Evolutionary conservation across 176 grass and related monocot genomes (phyloP), one percentile per base, ranked within the genome.

Genomic region (Tuctoria greenei): DNA sequence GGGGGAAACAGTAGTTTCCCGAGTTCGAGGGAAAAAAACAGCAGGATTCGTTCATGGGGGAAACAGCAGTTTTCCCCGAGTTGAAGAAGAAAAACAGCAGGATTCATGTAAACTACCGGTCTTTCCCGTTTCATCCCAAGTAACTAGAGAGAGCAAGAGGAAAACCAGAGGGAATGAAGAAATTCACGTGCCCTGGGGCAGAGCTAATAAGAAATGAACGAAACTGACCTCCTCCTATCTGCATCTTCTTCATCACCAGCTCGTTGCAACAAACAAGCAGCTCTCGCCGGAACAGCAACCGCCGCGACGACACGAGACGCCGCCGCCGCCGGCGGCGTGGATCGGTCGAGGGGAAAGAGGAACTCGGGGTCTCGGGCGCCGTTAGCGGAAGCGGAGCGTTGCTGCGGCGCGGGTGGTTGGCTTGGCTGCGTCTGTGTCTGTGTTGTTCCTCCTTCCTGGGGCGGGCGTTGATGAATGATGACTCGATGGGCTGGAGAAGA

Each of bases 211-310:
- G 47, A 20, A 49, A 3, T 2, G 18, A 55, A 73, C 12, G 13
- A 9, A 12, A 55, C 67, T 26, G n/a, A 81, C 67, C 78, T 81
- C 77, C 69, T 7, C 47, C 47, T 25, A 8, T 47, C 49, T 39
- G 39, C 62, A 69, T 66, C 63, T 68, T 44, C 10, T 39, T 5
- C 23, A 67, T 49, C 7, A 67, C 17, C 7, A 23, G 4, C 15
- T 2, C 26, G 27, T 40, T 6, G 61, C 61, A 56, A n/a, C 52
- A 55, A 52, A n/a, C n/a, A 17, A 18, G 47, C 47, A 51, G 47
- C 5, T 51, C 5, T 51, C 47, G 47, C 45, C 17, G 4, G 45
- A 47, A 20, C 47, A 7, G 47, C 47, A 3, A 31, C 31, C 31
- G 31, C 3, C 2, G 31, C n/a, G 3, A 31, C 31, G 23, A 7